A percentile compares a stretch with the other conserved stretches of the same genome.
Evolutionary conservation across 176 grass and related monocot species (phyloP).

Genomic region (Triticum turgidum): DNA sequence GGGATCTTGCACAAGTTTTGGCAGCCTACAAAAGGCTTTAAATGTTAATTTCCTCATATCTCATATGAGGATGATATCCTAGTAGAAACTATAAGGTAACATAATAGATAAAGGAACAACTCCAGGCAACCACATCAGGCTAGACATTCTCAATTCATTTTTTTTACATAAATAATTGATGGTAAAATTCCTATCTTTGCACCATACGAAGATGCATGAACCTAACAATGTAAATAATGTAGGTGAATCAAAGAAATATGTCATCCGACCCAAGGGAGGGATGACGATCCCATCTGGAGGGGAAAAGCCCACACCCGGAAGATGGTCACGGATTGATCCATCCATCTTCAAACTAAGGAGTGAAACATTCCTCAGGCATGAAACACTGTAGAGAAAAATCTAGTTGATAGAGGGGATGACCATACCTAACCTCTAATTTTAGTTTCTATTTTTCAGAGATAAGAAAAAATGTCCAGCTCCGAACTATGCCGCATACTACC

Average conservation of each 20-base stretch:
- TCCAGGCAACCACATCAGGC: not conserved
- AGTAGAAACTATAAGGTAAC: not conserved
- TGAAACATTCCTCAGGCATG: conserved; percentile 88
- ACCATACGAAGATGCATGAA: not conserved
- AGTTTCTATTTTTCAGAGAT: conserved; percentile 52
- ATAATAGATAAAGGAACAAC: not conserved
- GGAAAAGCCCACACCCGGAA: conserved; percentile 53
- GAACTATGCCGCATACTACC: conserved; percentile 93
- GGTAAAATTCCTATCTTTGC: not conserved
- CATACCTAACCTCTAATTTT: conserved; percentile 11
- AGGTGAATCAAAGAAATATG: conserved; percentile 81
- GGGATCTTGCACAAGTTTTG: not conserved
- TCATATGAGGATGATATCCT: not conserved
- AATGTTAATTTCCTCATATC: not conserved
- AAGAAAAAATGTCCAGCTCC: conserved; percentile 83
- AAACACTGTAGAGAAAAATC: conserved; percentile 1
- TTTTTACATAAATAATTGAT: not conserved
- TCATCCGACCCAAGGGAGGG: conserved; percentile 74
- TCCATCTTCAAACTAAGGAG: conserved; percentile 87
- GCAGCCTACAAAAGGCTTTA: not conserved
- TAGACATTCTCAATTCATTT: not conserved
- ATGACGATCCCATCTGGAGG: conserved; percentile 48
- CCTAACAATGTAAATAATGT: conserved; percentile 6
- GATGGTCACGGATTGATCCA: conserved; percentile 82
- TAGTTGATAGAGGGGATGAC: not conserved